Evolutionary conservation across 2,329 filamentous ascomycete species (phyloP).

Genomic region (Verticillium isaacii): DNA sequence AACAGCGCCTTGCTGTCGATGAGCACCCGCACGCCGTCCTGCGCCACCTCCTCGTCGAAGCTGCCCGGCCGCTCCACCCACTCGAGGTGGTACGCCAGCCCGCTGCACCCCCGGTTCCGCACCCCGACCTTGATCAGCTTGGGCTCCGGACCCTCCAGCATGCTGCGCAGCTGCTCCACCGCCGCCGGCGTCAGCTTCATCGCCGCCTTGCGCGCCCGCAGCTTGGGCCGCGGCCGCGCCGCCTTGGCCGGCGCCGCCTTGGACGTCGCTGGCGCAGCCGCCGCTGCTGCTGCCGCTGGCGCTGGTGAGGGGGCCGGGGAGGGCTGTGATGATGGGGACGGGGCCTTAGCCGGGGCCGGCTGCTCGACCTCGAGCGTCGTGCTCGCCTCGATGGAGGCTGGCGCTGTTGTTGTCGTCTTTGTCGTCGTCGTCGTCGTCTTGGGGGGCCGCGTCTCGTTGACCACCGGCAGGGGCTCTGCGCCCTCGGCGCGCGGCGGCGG

Average conservation of each 20-base stretch:
- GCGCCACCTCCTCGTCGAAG: conserved; percentile 90
- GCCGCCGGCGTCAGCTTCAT: conserved; percentile 81
- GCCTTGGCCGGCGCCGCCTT: conserved; percentile 4
- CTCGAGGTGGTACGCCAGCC: conserved; percentile 87
- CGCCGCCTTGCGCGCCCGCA: conserved; percentile 77
- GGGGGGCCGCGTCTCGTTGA: conserved; percentile 49
- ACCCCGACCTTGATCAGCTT: conserved; percentile 94
- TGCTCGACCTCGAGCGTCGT: neutral
- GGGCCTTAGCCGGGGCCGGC: conserved; percentile 3
- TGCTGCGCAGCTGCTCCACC: conserved; percentile 68
- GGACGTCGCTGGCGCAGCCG: conserved; percentile 8
- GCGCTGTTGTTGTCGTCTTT: conserved; percentile 6
- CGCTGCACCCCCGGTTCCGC: conserved; percentile 89
- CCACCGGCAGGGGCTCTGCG: conserved; percentile 38
- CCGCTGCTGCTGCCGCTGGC: conserved; percentile 9
- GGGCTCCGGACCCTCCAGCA: conserved; percentile 81
- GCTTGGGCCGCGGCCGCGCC: conserved; percentile 43
- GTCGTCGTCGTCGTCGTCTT: conserved; percentile 13
- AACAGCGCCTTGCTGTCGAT: conserved; percentile 97
- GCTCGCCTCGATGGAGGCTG: neutral
- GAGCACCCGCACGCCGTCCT: conserved; percentile 91
- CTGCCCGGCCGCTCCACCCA: conserved; percentile 86
- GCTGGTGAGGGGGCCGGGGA: conserved; percentile 9
- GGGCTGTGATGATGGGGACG: conserved; percentile 9
- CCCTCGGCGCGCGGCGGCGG: conserved; percentile 36